These are phyloP conservation scores for Saraca asoca DNA, from an alignment of 331 rosid species.

Conservation along the genomic window DNA sequence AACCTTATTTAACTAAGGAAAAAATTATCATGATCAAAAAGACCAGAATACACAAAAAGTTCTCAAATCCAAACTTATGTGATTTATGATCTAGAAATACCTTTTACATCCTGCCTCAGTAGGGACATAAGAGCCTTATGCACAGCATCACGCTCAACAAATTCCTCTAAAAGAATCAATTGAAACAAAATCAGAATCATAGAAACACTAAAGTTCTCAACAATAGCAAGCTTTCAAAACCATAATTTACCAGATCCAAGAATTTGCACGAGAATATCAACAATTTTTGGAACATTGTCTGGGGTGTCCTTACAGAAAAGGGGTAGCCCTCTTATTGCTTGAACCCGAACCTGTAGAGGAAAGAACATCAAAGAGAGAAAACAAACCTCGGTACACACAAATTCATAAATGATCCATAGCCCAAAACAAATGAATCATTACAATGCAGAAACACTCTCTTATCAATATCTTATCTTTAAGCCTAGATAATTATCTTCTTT, in stretches of 20 bases:
- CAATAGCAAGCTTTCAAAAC: constrained; percentile 11
- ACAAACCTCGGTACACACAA: constrained; percentile 24
- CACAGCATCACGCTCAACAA: constrained; percentile 97
- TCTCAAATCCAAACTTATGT: neutral
- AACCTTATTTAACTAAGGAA: too few species aligned
- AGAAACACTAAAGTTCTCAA: constrained; percentile 8
- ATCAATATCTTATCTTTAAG: neutral
- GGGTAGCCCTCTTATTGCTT: constrained; percentile 98
- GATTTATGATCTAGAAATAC: constrained; percentile 38
- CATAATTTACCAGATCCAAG: constrained; percentile 67
- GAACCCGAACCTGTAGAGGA: constrained; percentile 84
- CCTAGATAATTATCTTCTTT: neutral
- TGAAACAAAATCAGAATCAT: constrained; percentile 37
- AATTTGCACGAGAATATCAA: constrained; percentile 90
- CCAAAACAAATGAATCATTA: neutral
- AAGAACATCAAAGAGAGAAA: constrained; percentile 5
- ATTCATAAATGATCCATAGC: neutral
- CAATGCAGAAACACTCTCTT: neutral
- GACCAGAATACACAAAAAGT: neutral
- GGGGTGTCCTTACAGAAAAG: constrained; percentile 98
- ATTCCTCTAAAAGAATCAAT: constrained; percentile 64
- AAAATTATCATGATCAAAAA: too few species aligned
- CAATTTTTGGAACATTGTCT: constrained; percentile 84
- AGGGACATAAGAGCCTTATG: constrained; percentile 97
- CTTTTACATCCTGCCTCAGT: constrained; percentile 93